phyloP scores from a whole-genome alignment of 768 basidiomycete species.

The Sarcomyxa edulis region DNA sequence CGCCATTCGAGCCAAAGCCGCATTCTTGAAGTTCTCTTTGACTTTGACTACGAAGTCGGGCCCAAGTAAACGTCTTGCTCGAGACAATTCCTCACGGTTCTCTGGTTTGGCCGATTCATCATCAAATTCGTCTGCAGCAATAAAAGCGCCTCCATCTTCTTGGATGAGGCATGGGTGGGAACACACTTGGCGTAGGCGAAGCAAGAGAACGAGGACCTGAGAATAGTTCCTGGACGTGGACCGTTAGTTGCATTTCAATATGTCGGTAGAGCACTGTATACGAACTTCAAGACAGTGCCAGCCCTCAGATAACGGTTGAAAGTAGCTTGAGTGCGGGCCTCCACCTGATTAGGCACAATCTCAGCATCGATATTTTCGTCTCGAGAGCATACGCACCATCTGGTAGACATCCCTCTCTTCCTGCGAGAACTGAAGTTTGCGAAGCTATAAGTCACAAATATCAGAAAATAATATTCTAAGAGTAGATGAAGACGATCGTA shows the following conservation, averaged over 20 bases:
- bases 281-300: slow-evolving; percentile 65
- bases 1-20: slow-evolving; percentile 35
- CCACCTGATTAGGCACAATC: slow-evolving; percentile 43
- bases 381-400: slow-evolving; percentile 31
- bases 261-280: slow-evolving; percentile 2
- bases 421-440: slow-evolving; percentile 57
- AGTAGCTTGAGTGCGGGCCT: slow-evolving; percentile 45
- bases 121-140: slow-evolving; percentile 33
- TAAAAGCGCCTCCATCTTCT: slow-evolving; percentile 43
- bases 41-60: slow-evolving; percentile 45
- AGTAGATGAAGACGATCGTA: no score
- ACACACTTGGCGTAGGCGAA: slow-evolving; percentile 63
- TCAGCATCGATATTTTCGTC: no score
- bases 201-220: slow-evolving; percentile 43
- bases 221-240: slow-evolving; percentile 41
- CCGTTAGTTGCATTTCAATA: not conserved
- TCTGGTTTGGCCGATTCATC: slow-evolving; percentile 21
- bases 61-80: slow-evolving; percentile 38
- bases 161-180: slow-evolving; percentile 65
- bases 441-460: slow-evolving; percentile 24
- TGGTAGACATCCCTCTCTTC: slow-evolving; percentile 66
- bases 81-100: slow-evolving; percentile 35
- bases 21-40: slow-evolving; percentile 39
- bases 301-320: slow-evolving; percentile 61
- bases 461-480: not conserved